A percentile compares a stretch with the other conserved stretches of the same genome.
phyloP scores from a whole-genome alignment of 306 rosid genomes.

The Vachellia pachyceras region DNA sequence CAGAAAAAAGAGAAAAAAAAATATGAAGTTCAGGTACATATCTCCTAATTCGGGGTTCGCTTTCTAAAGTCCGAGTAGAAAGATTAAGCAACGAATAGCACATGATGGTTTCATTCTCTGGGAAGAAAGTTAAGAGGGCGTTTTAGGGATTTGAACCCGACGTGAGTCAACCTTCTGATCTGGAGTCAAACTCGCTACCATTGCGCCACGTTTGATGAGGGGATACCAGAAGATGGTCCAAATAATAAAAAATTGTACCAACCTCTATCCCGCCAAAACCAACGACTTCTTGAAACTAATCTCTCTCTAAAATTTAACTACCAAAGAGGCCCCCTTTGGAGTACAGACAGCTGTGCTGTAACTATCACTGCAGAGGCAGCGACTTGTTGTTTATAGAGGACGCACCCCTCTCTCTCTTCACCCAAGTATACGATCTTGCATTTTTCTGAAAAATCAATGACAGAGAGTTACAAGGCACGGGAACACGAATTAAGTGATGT shows the following conservation, averaged over 20 bases:
- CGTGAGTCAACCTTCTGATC: constrained; percentile 80
- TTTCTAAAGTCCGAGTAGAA: too few relatives aligned
- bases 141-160: constrained; percentile 59
- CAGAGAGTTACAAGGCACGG: constrained; percentile 42
- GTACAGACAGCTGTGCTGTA: too few relatives aligned
- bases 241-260: neutral
- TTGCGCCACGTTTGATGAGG: constrained; percentile 79
- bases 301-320: neutral
- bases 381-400: too few relatives aligned
- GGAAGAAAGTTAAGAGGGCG: too few relatives aligned
- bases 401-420: too few relatives aligned
- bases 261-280: constrained; percentile 68
- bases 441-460: constrained; percentile 42
- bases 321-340: neutral
- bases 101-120: too few relatives aligned
- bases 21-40: too few relatives aligned
- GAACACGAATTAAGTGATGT: constrained; percentile 34
- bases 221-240: too few relatives aligned
- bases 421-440: constrained; percentile 8
- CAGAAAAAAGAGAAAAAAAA: too few relatives aligned
- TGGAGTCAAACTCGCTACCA: constrained; percentile 84
- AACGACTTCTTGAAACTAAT: constrained; percentile 49
- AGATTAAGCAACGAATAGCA: too few relatives aligned
- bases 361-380: too few relatives aligned
- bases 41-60: too few relatives aligned